Evolutionary conservation across 1,284 basidiomycete genomes (phyloP).

Genomic region (Naganishia liquefaciens): DNA sequence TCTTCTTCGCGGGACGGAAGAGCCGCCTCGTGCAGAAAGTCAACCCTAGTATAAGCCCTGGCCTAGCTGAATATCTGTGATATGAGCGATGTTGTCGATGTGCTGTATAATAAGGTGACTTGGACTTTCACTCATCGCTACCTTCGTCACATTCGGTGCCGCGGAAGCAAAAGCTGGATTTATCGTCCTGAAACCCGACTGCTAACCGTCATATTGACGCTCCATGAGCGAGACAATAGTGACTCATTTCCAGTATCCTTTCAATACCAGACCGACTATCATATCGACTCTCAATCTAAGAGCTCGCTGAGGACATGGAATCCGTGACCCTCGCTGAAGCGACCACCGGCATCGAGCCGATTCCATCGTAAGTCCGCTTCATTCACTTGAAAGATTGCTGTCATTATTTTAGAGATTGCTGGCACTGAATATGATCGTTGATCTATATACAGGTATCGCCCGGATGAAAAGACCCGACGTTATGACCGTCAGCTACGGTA

Average conservation of each 20-base stretch:
- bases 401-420: too few species aligned
- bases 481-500: constrained; percentile 91
- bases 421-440: too few species aligned
- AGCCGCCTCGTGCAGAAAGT: too few species aligned
- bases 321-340: constrained; percentile 33
- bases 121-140: too few species aligned
- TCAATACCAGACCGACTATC: not conserved
- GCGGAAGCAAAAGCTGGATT: too few species aligned
- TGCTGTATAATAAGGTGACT: not conserved
- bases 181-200: not conserved
- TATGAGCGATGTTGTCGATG: not conserved
- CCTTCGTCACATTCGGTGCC: not conserved
- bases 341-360: constrained; percentile 37
- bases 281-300: not conserved
- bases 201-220: not conserved
- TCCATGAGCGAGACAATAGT: not conserved
- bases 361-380: constrained; percentile 41
- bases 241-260: not conserved
- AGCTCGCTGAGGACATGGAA: constrained; percentile 8
- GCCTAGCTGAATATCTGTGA: too few species aligned
- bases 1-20: not conserved
- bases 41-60: too few species aligned
- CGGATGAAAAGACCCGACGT: constrained; percentile 80
- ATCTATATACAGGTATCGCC: constrained; percentile 54
- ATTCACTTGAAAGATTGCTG: not conserved